Evolutionary conservation across 495 filamentous ascomycete genomes (phyloP).

Genomic region (Tuber borchii): DNA sequence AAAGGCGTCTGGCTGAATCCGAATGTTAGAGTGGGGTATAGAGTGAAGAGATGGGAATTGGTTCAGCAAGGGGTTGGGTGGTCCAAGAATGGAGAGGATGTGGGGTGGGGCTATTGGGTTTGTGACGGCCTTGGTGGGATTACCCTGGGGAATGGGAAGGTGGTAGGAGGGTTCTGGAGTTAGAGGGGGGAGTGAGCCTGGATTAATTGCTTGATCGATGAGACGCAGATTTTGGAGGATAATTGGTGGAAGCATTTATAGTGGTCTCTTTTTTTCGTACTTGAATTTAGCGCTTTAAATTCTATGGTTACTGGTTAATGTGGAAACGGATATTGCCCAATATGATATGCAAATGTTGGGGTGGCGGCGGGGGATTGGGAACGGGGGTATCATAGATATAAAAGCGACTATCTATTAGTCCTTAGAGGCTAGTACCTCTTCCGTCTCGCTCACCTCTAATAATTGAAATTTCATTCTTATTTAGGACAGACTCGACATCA

Average conservation of each 20-base stretch:
- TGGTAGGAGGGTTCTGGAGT: constrained; percentile 28
- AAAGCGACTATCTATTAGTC: no score
- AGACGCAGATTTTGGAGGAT: constrained; percentile 71
- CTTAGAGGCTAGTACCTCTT: no score
- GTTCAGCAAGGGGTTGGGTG: constrained; percentile 44
- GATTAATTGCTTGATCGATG: constrained; percentile 66
- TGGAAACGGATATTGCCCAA: not conserved
- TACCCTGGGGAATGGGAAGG: constrained; percentile 46
- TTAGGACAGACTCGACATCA: no score
- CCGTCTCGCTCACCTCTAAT: no score
- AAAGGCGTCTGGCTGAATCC: constrained; percentile 73
- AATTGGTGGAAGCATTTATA: constrained; percentile 75
- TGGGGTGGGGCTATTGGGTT: constrained; percentile 34
- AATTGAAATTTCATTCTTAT: no score
- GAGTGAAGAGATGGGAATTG: constrained; percentile 51
- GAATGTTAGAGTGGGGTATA: constrained; percentile 68
- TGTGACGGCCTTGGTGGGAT: constrained; percentile 1
- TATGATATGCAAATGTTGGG: no score
- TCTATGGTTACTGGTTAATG: not conserved
- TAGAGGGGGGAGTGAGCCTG: constrained; percentile 48
- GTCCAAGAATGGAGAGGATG: constrained; percentile 42
- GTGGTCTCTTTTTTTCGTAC: not conserved
- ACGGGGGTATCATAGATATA: no score
- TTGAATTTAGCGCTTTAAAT: no score
- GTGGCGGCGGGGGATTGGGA: no score